phyloP scores from a whole-genome alignment of 768 basidiomycete genomes.

The Lactarius deliciosus region DNA sequence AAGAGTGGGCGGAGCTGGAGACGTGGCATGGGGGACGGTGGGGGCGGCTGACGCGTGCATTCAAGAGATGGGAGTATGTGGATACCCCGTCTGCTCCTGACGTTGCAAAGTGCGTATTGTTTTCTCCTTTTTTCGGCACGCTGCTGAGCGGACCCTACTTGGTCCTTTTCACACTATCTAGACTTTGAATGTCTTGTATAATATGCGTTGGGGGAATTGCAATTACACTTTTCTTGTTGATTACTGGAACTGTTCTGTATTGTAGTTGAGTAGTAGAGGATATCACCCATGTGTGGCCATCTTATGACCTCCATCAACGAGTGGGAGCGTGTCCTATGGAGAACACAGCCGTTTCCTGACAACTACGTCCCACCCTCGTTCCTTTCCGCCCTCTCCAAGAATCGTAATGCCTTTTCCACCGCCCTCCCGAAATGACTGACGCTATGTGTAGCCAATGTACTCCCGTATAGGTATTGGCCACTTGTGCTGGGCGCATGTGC shows the following conservation, averaged over 20 bases:
- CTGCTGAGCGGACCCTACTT: not conserved
- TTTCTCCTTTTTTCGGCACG: not conserved
- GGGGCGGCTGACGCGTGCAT: slow-evolving; percentile 23
- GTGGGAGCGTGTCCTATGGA: slow-evolving; percentile 84
- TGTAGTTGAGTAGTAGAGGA: not conserved
- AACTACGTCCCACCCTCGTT: slow-evolving; percentile 83
- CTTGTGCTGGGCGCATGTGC: slow-evolving; percentile 68
- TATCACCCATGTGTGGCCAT: not conserved
- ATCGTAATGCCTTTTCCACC: slow-evolving; percentile 48
- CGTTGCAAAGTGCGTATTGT: slow-evolving; percentile 3
- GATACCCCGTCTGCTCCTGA: slow-evolving; percentile 8
- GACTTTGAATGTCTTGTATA: slow-evolving; percentile 10
- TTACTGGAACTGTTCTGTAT: slow-evolving; percentile 15
- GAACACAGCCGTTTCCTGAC: slow-evolving; percentile 71
- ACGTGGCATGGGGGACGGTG: slow-evolving; percentile 42
- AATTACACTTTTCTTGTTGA: not conserved
- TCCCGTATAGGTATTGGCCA: slow-evolving; percentile 72
- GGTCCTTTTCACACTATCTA: not conserved
- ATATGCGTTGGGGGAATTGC: not conserved
- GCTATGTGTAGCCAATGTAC: slow-evolving; percentile 63
- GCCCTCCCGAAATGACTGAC: slow-evolving; percentile 15
- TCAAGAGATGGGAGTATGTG: slow-evolving; percentile 21
- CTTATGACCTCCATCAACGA: slow-evolving; percentile 32
- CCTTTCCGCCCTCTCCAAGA: slow-evolving; percentile 72
- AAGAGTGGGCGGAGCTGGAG: slow-evolving; percentile 44